Evolutionary conservation across 805 yeast genomes (phyloP), one percentile per base, ranked within the genome.

Genomic region (Metschnikowia cubensis): DNA sequence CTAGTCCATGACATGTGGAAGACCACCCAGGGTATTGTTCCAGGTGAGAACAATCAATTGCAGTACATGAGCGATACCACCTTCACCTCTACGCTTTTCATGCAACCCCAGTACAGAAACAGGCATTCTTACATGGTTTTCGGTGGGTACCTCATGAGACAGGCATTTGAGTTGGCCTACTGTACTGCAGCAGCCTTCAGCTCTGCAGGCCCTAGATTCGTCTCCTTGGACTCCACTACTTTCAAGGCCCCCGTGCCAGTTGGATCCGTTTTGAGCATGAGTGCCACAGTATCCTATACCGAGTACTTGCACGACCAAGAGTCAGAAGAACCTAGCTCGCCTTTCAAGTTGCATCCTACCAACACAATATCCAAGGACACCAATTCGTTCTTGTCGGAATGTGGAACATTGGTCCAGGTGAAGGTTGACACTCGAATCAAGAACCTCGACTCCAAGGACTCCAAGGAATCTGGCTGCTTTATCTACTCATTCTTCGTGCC

Each of bases 21-120:
- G 43, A 65, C 68, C 21, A 65, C 69, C 21, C 64, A 63, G 40
- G 45, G 38, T 33, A 42, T 56, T 15, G 35, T 45, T 17, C 49
- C 48, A 4, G 43, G 39, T 17, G 33, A 15, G 20, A 46, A 48
- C 48, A 67, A 66, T 21, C 80, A 79, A 53, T 66, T 84, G 31
- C 71, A 76, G 41, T 80, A 80, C 57, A 87, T 89, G 95, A 76
- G 79, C 45, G 85, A 88, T 54, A 84, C 97, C 1, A 71, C 67
- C 47, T 77, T 87, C 47, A 73, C 79, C 47, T 86, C 96, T 10
- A 88, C 96, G 6, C 79, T 85, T 61, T 83, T 90, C 68, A 92
- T 91, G 92, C 97, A 91, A 69, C 97, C 97, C 1, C 97, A 91
- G 71, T 91, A 90, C 71, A 82, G 97, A 70, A 91, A 91, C 73